Evolutionary conservation across 2,329 filamentous ascomycete genomes (phyloP).

Genomic region (Fusarium verrucosum): DNA sequence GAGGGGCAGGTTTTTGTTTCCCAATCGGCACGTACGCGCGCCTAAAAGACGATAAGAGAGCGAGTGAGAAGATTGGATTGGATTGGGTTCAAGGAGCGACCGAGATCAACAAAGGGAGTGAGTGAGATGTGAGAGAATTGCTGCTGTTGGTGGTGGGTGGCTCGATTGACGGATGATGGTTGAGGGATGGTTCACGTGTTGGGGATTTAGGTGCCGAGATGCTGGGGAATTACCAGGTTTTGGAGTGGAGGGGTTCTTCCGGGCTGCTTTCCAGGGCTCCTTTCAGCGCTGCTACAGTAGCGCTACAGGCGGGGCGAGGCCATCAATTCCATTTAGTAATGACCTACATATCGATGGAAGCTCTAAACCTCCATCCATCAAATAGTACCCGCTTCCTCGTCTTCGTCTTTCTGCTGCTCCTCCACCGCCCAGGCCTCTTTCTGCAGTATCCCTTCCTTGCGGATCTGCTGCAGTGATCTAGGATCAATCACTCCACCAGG

Average conservation of each 20-base stretch:
- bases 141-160: constrained; percentile 19
- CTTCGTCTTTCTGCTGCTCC: neutral
- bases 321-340: neutral
- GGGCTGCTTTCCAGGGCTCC: constrained; percentile 16
- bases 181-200: constrained; percentile 46
- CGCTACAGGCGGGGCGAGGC: constrained; percentile 14
- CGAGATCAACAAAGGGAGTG: constrained; percentile 6
- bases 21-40: constrained; percentile 14
- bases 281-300: constrained; percentile 14
- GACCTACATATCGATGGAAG: too few species aligned
- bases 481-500: constrained; percentile 7
- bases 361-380: neutral
- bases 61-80: constrained; percentile 8
- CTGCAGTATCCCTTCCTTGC: neutral
- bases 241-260: neutral
- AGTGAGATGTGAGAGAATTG: constrained; percentile 32
- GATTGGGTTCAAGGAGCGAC: neutral
- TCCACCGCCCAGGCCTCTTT: neutral
- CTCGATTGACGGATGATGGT: constrained; percentile 42
- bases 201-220: constrained; percentile 42
- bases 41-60: constrained; percentile 5
- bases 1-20: constrained; percentile 6
- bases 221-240: constrained; percentile 25
- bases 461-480: neutral
- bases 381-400: neutral